Conservation (phyloP, 2,329 filamentous ascomycete genomes). For the Mycosphaerella arachidis region DNA sequence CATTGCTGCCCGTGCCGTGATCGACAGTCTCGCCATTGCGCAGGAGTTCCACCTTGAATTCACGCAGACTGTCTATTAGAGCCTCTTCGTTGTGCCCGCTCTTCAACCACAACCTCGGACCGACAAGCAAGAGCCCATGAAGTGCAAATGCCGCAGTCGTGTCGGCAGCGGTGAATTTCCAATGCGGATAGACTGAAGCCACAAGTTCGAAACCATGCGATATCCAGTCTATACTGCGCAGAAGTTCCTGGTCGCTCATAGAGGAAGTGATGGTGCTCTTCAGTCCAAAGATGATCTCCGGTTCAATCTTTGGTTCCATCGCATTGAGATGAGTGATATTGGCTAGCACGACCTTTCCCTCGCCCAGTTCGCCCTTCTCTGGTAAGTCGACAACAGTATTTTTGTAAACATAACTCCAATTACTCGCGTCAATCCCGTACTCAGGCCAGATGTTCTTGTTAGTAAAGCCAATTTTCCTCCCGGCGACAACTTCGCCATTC, state of each 20-base stretch:
- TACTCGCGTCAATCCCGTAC: conserved; percentile 16
- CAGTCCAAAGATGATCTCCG: conserved; percentile 20
- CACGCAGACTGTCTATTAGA: conserved; percentile 15
- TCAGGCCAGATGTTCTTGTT: conserved; percentile 20
- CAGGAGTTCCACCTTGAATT: conserved; percentile 17
- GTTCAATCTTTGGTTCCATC: conserved; percentile 22
- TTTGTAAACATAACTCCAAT: conserved; percentile 22
- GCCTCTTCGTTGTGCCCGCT: conserved; percentile 1
- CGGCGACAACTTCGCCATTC: conserved; percentile 21
- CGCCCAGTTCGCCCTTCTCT: conserved; percentile 8
- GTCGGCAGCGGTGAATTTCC: conserved; percentile 22
- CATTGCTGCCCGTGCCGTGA: conserved; percentile 16
- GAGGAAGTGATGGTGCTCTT: conserved; percentile 8
- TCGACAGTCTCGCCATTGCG: conserved; percentile 16
- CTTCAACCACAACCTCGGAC: conserved; percentile 10
- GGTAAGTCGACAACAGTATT: conserved; percentile 20
- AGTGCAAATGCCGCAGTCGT: conserved; percentile 21
- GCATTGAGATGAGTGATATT: conserved; percentile 18
- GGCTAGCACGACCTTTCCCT: conserved; percentile 17
- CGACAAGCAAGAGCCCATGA: conserved; percentile 21
- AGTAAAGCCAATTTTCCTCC: conserved; percentile 21
- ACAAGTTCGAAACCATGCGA: conserved; percentile 21
- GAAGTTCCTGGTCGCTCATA: conserved; percentile 20
- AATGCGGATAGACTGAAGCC: conserved; percentile 19
- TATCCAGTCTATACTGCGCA: conserved; percentile 19